Base-by-base conservation (phyloP, 768 basidiomycete genomes). In the Auricularia heimuer region DNA sequence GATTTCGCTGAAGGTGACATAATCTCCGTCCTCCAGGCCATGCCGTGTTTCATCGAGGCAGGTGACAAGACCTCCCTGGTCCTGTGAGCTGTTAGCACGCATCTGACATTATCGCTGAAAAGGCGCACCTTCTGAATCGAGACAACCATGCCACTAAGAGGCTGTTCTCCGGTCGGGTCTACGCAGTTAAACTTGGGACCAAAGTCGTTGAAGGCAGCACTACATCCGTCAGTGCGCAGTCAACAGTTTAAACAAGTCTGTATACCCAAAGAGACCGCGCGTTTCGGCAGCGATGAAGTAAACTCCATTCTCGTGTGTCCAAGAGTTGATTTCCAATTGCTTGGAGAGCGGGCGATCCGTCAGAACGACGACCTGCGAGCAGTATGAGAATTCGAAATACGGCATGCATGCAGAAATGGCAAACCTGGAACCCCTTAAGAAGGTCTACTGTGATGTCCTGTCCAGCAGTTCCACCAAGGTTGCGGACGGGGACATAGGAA, bases 1-100 rank as follows among this genome's bases (percentile, higher is more conserved):
- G 34, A 99, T 86, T 77, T 99, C 97, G 18, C 85, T 83, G 78
- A 99, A 98, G 3, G 97, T 95, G 29, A 98, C 95, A 71, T 88
- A 98, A 73, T 98, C 94, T 16, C 97, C 97, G 73, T 98, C 97
- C 74, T 98, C 94, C 18, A 99, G 83, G n/a, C 97, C 97, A 74
- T 98, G 97, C 66, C 97, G 85, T 11, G 96, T 90, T 78, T 99
- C 97, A 69, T 99, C 97, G 65, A 98, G 79, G 73, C 94, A 97
- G 11, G 96, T 97, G 6, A 98, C 96, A 24, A 98, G 76, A n/a
- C 89, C 95, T 63, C 97, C 94, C 56, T 82, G 79, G 66, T 87
- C 89, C 93, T 96, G 66, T n/a, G 65, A 35, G 36, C 35, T 54
- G 35, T 24, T 34, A 29, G 16, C 29, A 3, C 34, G 54, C 47